A percentile compares a stretch with the other conserved stretches of the same genome.
Conservation (phyloP, 2,329 filamentous ascomycete species). For the Coniosporium tulheliwenetii region DNA sequence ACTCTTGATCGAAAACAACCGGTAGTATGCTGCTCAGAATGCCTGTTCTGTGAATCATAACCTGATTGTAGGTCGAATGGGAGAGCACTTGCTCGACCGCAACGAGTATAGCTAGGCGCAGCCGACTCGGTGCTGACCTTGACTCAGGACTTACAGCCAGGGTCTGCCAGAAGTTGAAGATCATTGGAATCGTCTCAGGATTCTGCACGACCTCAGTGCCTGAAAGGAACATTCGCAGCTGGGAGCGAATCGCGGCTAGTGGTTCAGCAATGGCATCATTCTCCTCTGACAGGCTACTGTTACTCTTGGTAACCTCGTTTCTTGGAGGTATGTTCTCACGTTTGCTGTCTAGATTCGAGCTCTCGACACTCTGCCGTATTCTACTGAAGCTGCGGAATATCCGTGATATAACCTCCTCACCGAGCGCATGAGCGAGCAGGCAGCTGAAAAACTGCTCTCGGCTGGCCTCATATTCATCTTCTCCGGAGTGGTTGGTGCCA, state of each 20-base stretch:
- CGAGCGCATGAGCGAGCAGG: slow-evolving; percentile 64
- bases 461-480: slow-evolving; percentile 17
- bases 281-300: no score
- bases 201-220: no score
- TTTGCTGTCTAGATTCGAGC: not conserved
- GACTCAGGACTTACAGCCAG: no score
- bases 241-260: no score
- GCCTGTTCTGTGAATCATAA: not conserved
- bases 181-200: no score
- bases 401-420: slow-evolving; percentile 57
- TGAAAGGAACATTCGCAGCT: no score
- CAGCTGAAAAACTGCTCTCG: slow-evolving; percentile 68
- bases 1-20: not conserved
- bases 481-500: slow-evolving; percentile 16
- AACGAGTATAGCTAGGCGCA: no score
- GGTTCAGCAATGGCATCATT: no score
- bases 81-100: not conserved
- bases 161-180: no score
- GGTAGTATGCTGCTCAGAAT: slow-evolving; percentile 2
- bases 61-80: no score
- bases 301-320: no score
- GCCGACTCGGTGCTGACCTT: no score
- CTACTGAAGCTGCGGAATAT: slow-evolving; percentile 38
- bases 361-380: not conserved
- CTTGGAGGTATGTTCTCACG: not conserved